A percentile compares a stretch with the other conserved stretches of the same genome.
Evolutionary conservation across 2,329 filamentous ascomycete species (phyloP).

Genomic region (Diaporthe velutina): DNA sequence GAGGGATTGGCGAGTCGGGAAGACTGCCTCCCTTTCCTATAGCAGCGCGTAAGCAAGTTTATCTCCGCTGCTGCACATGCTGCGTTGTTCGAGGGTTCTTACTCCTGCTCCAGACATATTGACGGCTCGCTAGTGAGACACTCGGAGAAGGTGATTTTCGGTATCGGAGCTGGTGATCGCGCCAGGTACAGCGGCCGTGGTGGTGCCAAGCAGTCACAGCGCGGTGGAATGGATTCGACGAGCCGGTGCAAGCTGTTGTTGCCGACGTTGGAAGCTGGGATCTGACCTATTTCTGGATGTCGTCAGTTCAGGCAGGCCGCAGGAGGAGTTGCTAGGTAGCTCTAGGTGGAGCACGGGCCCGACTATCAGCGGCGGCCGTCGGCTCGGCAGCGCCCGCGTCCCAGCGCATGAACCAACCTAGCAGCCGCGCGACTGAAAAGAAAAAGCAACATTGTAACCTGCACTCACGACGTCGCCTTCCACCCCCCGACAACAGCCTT

Average conservation of each 20-base stretch:
- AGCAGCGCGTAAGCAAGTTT: slow-evolving; percentile 31
- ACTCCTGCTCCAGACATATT: slow-evolving; percentile 57
- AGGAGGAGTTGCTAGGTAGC: background rate
- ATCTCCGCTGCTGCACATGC: background rate
- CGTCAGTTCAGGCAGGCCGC: slow-evolving; percentile 49
- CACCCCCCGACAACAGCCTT: slow-evolving; percentile 3
- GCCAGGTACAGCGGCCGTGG: slow-evolving; percentile 1
- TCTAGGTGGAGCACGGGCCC: slow-evolving; percentile 31
- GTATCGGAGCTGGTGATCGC: background rate
- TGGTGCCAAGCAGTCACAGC: slow-evolving; percentile 28
- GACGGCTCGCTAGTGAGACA: slow-evolving; percentile 37
- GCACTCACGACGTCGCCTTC: slow-evolving; percentile 26
- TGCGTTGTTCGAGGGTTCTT: slow-evolving; percentile 37
- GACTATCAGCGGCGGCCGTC: slow-evolving; percentile 11
- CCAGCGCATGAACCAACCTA: slow-evolving; percentile 32
- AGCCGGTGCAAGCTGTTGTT: background rate
- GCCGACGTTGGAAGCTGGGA: background rate
- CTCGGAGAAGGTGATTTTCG: background rate
- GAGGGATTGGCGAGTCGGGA: slow-evolving; percentile 96
- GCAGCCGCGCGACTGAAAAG: slow-evolving; percentile 33
- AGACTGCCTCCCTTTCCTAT: slow-evolving; percentile 94
- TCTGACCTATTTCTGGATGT: slow-evolving; percentile 55
- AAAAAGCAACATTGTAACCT: slow-evolving; percentile 32
- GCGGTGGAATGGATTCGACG: background rate
- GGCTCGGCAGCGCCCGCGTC: slow-evolving; percentile 35